Percentiles rank a stretch among this genome's conserved stretches.
These are phyloP conservation scores for Leccinum rimulosum DNA, from an alignment of 768 basidiomycete species.

Conservation along the genomic window DNA sequence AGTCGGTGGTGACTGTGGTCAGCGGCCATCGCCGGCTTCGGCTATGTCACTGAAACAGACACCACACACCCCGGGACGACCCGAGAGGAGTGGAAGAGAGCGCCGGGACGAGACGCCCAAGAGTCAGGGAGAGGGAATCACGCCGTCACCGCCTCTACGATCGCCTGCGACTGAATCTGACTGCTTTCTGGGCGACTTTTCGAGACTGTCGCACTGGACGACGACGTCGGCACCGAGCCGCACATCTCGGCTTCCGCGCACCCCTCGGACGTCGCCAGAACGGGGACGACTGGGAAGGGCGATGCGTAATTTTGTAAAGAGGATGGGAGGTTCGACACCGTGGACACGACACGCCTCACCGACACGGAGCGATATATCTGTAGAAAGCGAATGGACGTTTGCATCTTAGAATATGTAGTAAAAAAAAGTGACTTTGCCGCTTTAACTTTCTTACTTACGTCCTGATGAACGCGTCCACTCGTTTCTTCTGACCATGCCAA, in stretches of 20 bases:
- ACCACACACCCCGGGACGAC: neutral
- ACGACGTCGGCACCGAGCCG: neutral
- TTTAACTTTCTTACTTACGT: no score
- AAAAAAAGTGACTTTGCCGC: no score
- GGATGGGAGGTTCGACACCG: slow-evolving; percentile 1
- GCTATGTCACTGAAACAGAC: neutral
- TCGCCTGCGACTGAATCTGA: slow-evolving; percentile 8
- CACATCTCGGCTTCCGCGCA: no score
- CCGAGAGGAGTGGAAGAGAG: neutral
- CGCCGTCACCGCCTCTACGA: neutral
- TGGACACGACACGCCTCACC: slow-evolving; percentile 8
- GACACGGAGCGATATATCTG: slow-evolving; percentile 15
- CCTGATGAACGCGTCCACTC: slow-evolving; percentile 1
- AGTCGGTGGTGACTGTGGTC: neutral
- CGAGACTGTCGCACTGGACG: slow-evolving; percentile 1
- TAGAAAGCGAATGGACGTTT: slow-evolving; percentile 21
- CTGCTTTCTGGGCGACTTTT: slow-evolving; percentile 16
- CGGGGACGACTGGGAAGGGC: slow-evolving; percentile 20
- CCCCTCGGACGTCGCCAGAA: no score
- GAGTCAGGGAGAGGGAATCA: neutral
- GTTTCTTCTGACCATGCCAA: neutral
- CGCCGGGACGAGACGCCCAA: no score
- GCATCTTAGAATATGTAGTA: no score
- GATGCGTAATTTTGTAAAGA: slow-evolving; percentile 24
- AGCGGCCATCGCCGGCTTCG: neutral